Conservation (phyloP, 129 eudicot genomes). For the Flaveria robusta region DNA sequence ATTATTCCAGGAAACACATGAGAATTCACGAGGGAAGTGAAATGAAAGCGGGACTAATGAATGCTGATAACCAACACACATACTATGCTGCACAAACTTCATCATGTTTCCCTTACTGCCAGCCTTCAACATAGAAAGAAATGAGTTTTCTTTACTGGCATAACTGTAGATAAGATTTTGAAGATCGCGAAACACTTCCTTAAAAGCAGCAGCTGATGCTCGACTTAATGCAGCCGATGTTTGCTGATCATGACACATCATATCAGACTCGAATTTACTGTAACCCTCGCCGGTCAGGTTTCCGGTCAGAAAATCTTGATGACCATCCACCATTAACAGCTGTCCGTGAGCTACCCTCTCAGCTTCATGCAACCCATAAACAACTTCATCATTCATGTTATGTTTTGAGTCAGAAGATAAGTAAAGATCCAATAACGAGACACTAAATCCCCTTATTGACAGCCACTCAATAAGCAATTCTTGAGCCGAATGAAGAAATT, state of each 20-base stretch:
- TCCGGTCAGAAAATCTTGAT: conserved; percentile 51
- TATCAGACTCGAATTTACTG: conserved; percentile 27
- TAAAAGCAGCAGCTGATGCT: conserved; percentile 65
- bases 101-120: conserved; percentile 89
- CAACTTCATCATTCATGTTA: conserved; percentile 69
- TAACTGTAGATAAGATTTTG: conserved; percentile 66
- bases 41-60: conserved; percentile 71
- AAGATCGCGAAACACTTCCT: conserved; percentile 64
- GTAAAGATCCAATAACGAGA: conserved; percentile 78
- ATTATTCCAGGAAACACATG: conserved; percentile 80
- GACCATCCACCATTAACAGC: conserved; percentile 55
- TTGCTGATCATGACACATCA: conserved; percentile 48
- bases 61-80: conserved; percentile 87
- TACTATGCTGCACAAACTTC: conserved; percentile 74
- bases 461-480: conserved; percentile 85
- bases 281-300: conserved; percentile 29
- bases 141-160: conserved; percentile 56
- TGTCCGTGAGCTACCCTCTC: conserved; percentile 53
- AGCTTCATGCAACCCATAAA: conserved; percentile 72
- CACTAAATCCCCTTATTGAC: conserved; percentile 80
- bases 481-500: conserved; percentile 63
- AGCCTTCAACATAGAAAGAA: conserved; percentile 75
- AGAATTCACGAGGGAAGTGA: conserved; percentile 57
- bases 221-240: conserved; percentile 66
- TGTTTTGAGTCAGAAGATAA: conserved; percentile 52